phyloP scores from a whole-genome alignment of 768 basidiomycete genomes.

The Naematelia aurantialba region DNA sequence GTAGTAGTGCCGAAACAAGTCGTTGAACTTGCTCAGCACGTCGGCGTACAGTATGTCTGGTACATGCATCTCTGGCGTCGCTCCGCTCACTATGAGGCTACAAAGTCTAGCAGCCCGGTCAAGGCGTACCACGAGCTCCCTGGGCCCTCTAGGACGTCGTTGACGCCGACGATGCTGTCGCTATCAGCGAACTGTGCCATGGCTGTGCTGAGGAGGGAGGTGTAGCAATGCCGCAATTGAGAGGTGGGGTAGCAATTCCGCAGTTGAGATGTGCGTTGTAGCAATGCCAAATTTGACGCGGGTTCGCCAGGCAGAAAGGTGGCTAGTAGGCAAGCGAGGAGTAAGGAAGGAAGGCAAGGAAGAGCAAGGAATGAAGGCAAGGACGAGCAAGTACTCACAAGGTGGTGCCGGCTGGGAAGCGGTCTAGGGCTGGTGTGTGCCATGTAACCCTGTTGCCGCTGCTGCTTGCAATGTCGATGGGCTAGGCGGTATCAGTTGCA shows the following conservation, averaged over 20 bases:
- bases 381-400: slow-evolving; percentile 14
- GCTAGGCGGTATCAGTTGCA: no score
- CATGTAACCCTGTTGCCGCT: slow-evolving; percentile 8
- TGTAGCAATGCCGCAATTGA: no score
- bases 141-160: slow-evolving; percentile 11
- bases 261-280: no score
- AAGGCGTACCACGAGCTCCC: slow-evolving; percentile 17
- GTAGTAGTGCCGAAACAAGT: no score
- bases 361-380: neutral
- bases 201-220: neutral
- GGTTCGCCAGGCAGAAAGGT: no score
- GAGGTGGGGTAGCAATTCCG: no score
- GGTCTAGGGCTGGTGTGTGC: slow-evolving; percentile 11
- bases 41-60: no score
- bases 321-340: no score
- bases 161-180: slow-evolving; percentile 20
- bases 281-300: no score
- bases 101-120: slow-evolving; percentile 13
- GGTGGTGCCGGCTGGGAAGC: slow-evolving; percentile 18
- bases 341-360: no score
- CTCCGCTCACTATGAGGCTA: neutral
- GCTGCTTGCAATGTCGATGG: slow-evolving; percentile 13
- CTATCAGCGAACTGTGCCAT: neutral
- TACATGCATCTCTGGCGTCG: neutral
- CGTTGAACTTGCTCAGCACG: no score